These are phyloP conservation scores for Cytospora chrysosperma DNA, from an alignment of 2,329 filamentous ascomycete genomes.

Conservation along the genomic window DNA sequence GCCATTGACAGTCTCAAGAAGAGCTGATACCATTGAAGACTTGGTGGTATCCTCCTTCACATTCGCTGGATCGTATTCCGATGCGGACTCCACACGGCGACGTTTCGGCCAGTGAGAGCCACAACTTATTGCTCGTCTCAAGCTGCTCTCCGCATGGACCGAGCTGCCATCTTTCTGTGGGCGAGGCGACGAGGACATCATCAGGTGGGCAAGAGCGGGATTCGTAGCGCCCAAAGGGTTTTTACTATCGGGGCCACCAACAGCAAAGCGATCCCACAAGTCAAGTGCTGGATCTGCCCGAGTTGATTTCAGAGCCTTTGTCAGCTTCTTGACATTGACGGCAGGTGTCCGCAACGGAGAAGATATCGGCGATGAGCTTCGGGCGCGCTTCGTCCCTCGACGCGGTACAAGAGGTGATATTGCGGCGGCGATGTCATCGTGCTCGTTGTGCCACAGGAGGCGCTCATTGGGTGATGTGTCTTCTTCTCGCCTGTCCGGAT, in stretches of 20 bases:
- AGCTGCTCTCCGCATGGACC: slow-evolving; percentile 43
- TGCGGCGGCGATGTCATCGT: slow-evolving; percentile 40
- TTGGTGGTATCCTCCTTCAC: slow-evolving; percentile 46
- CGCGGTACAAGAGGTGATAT: slow-evolving; percentile 51
- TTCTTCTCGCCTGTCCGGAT: slow-evolving; percentile 43
- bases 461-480: slow-evolving; percentile 59
- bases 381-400: slow-evolving; percentile 63
- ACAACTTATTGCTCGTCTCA: slow-evolving; percentile 68
- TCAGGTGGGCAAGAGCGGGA: slow-evolving; percentile 61
- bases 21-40: slow-evolving; percentile 56
- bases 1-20: slow-evolving; percentile 64
- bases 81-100: slow-evolving; percentile 54
- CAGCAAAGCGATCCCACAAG: slow-evolving; percentile 73
- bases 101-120: slow-evolving; percentile 72
- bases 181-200: slow-evolving; percentile 70
- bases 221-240: slow-evolving; percentile 49
- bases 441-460: slow-evolving; percentile 59
- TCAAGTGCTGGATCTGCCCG: slow-evolving; percentile 72
- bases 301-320: slow-evolving; percentile 61
- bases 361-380: slow-evolving; percentile 70
- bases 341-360: slow-evolving; percentile 56
- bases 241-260: slow-evolving; percentile 46
- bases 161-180: slow-evolving; percentile 45
- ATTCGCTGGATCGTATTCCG: slow-evolving; percentile 28
- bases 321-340: slow-evolving; percentile 59